These are phyloP conservation scores for Fistulinella prunicolor DNA, from an alignment of 768 basidiomycete species.

Conservation along the genomic window DNA sequence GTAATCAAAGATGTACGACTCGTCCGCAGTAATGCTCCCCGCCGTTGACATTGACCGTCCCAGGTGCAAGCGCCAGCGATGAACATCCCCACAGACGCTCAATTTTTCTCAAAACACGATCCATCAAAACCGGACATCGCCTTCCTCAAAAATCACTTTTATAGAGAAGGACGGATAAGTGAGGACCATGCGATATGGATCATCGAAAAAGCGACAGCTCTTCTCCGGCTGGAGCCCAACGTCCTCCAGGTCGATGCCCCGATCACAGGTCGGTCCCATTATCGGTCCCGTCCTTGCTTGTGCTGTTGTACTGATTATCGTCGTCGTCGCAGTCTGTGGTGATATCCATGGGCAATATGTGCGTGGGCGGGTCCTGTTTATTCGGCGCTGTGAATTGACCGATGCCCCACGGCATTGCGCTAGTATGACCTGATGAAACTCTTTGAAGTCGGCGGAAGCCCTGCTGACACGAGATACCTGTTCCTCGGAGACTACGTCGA, in stretches of 20 bases:
- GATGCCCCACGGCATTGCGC: constrained; percentile 6
- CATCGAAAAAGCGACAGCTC: constrained; percentile 53
- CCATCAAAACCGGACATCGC: constrained; percentile 66
- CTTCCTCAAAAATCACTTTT: constrained; percentile 75
- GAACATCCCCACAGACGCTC: constrained; percentile 62
- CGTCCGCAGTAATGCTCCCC: background rate
- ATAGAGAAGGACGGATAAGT: constrained; percentile 61
- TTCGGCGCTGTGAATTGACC: background rate
- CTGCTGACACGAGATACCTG: constrained; percentile 70
- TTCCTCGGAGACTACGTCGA: constrained; percentile 78
- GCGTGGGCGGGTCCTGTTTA: too few relatives aligned
- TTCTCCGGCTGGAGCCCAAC: constrained; percentile 60
- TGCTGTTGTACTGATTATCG: constrained; percentile 4
- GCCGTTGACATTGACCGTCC: constrained; percentile 1
- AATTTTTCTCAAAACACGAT: constrained; percentile 71
- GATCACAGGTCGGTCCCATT: constrained; percentile 69
- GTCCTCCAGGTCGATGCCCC: constrained; percentile 69
- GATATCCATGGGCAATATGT: constrained; percentile 24
- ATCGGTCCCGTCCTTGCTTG: background rate
- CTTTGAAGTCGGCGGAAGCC: constrained; percentile 74
- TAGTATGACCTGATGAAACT: constrained; percentile 80
- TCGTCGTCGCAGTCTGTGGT: constrained; percentile 21
- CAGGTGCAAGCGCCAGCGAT: constrained; percentile 91
- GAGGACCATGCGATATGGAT: constrained; percentile 71
- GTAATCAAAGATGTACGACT: constrained; percentile 88